Base-by-base conservation (phyloP, 306 rosid species). In the Lupinus albus region DNA sequence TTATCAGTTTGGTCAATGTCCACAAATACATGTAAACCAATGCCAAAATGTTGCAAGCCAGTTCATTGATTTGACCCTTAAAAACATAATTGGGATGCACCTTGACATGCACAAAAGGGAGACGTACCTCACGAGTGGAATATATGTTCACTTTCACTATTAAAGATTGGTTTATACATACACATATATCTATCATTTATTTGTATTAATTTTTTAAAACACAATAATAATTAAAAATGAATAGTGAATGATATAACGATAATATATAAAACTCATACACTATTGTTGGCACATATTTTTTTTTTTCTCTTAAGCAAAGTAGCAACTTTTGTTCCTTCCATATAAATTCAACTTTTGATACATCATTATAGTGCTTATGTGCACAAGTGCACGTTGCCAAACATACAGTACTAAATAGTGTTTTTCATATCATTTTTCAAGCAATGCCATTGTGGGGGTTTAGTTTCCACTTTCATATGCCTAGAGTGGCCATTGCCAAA, bases 401-500 rank as follows among this genome's bases (percentile, higher is more conserved):
- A 6, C 16, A 53, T 42, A 16, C 36, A 38, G 36, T 20, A 65
- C 56, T 77, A 77, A 36, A 7, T 76, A 67, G 11, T 30, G 17
- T 47, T 60, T 60, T 39, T 57, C 18, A 32, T 52, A 61, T 48
- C 33, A 52, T n/a, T 35, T 21, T 39, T 28, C 11, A 68, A 68
- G 78, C 68, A 68, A 71, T 51, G 58, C 41, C 30, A 64, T 67
- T 68, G 74, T 74, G 83, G 68, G 39, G 66, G 54, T 80, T 63
- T 14, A 57, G 41, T 57, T 70, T 73, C 85, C 87, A 79, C 80
- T 81, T 79, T 55, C 56, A 54, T 63, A 46, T 33, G 33, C 3
- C 1, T 0, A 44, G 46, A 75, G 75, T 64, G 80, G 74, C 13
- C 70, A 61, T 51, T 44, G 28, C 46, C 25, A 6, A 62, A 62